Conservation (phyloP, 257 asterid genomes). For the Solanum virginianum region DNA sequence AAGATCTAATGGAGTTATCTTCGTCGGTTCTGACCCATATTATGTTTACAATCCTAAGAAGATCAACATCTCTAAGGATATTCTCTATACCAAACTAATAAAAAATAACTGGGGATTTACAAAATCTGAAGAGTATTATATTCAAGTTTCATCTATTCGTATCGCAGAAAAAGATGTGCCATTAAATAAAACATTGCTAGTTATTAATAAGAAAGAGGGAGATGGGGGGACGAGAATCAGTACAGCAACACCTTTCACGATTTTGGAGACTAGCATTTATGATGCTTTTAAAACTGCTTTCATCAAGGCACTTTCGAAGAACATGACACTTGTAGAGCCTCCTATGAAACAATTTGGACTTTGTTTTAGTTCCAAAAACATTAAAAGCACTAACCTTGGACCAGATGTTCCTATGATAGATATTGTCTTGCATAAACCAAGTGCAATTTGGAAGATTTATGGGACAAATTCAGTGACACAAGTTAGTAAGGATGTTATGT, state of each 20-base stretch:
- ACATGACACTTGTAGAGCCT: neutral
- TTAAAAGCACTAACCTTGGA: neutral
- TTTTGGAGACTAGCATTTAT: neutral
- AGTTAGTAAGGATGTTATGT: neutral
- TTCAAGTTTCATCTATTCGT: neutral
- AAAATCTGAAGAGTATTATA: neutral
- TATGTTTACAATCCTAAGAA: neutral
- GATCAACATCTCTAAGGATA: neutral
- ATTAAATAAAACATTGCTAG: neutral
- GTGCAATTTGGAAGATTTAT: neutral
- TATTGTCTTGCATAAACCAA: neutral
- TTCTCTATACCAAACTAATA: neutral
- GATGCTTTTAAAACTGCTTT: neutral
- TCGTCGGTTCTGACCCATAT: neutral
- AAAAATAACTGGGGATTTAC: too few relatives aligned
- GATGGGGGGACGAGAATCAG: neutral
- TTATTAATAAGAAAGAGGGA: neutral
- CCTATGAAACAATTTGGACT: neutral
- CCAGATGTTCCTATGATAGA: neutral
- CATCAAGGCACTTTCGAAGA: neutral
- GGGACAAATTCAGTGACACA: neutral
- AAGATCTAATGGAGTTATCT: neutral
- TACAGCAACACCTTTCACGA: neutral
- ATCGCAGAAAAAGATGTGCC: neutral
- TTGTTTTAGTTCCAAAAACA: neutral